These are phyloP conservation scores for Lanmaoa pseudosensibilis DNA, from an alignment of 768 basidiomycete genomes.

Conservation along the genomic window DNA sequence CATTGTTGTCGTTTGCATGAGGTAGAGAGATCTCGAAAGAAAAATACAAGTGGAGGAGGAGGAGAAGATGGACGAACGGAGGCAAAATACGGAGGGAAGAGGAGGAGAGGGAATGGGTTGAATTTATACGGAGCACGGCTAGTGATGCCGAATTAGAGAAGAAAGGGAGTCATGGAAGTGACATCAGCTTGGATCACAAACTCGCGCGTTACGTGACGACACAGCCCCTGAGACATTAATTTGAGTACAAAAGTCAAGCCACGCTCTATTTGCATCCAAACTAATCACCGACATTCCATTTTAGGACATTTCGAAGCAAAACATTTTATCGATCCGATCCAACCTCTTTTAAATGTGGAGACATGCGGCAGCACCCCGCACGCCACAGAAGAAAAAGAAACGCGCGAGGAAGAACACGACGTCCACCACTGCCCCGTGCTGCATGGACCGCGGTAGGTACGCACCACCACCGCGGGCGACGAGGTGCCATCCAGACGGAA, in stretches of 20 bases:
- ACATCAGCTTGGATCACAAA: conserved; percentile 29
- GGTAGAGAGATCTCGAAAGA: neutral
- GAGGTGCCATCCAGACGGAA: conserved; percentile 2
- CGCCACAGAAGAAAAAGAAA: conserved; percentile 21
- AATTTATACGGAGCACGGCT: conserved; percentile 31
- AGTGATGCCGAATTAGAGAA: conserved; percentile 29
- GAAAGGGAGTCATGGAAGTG: conserved; percentile 32
- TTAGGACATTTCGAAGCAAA: conserved; percentile 2
- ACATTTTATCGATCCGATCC: conserved; percentile 24
- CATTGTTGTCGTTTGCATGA: conserved; percentile 27
- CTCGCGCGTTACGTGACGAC: conserved; percentile 22
- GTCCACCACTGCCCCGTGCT: neutral
- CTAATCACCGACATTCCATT: neutral
- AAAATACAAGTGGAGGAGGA: neutral
- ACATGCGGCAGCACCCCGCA: conserved; percentile 9
- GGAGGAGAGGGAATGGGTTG: conserved; percentile 10
- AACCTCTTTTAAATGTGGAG: neutral
- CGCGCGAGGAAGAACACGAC: neutral
- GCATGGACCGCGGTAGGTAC: neutral
- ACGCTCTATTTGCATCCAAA: conserved; percentile 14
- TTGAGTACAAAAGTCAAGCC: conserved; percentile 7
- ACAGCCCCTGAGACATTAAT: conserved; percentile 31
- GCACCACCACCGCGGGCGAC: conserved; percentile 9
- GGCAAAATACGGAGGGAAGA: conserved; percentile 4
- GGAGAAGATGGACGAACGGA: conserved; percentile 4